Evolutionary conservation across 2,329 filamentous ascomycete genomes (phyloP), one percentile per base, ranked within the genome.

Genomic region (Phialemoniopsis sp.): DNA sequence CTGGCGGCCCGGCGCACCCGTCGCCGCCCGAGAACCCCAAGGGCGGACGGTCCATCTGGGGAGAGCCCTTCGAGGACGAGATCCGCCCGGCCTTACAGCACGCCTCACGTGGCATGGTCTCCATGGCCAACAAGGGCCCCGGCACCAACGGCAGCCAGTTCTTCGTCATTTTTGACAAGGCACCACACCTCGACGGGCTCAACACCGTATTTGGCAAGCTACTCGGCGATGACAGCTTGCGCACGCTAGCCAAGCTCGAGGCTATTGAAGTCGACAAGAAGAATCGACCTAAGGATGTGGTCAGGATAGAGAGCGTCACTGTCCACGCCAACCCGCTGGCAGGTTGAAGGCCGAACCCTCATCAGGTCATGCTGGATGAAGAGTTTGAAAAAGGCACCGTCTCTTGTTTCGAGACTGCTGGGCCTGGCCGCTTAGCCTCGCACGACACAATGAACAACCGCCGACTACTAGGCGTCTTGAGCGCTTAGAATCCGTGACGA

Each of bases 141-240:
- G 74, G 72, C 17, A 86, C 83, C 32, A 89, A 89, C 55, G 84
- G 82, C 13, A 85, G 78, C 36, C 87, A 94, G 58, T 94, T 93
- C 65, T 94, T 90, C 60, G 70, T 93, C 44, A 80, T 82, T 2
- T 85, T 89, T 51, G 85, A 85, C 43, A 80, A 85, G 48, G 85
- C 87, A 18, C 78, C 85, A 29, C 88, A 93, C 64, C 68, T 94
- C 32, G 88, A 93, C 58, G 87, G 87, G 5, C 77, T 88, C 57
- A 93, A 93, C 57, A 90, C 87, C 0, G 82, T 91, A 3, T 91
- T 94, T 63, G 87, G 87, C 10, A 82, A 83, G 58, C 70, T 91
- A 28, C 70, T 84, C 40, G 81, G 76, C 29, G 81, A 84, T 50
- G 79, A 81, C 33, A 73, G 76, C 40, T 53, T 81, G 35, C 76